A percentile compares a stretch with the other conserved stretches of the same genome.
Conservation (phyloP, 163 green algal species). For the Scenedesmus sp. region DNA sequence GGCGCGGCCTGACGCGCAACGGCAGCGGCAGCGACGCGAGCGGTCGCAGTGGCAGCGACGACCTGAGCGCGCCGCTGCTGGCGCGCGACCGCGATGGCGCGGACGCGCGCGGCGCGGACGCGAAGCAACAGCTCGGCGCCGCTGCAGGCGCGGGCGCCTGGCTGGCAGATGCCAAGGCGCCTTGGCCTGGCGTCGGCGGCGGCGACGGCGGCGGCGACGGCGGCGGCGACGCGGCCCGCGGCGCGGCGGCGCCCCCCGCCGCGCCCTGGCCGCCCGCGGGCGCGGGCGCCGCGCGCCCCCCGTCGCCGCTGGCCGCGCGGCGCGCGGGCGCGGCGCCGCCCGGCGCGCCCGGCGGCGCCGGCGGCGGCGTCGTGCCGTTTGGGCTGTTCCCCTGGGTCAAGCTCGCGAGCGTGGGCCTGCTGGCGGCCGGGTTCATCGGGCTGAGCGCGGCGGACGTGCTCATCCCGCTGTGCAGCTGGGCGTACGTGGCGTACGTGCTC, state of each 20-base stretch:
- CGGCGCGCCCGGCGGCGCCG: background rate
- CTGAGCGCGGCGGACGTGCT: conserved; percentile 5
- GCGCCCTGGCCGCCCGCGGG: background rate
- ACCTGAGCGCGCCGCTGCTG: background rate
- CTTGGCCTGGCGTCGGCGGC: background rate
- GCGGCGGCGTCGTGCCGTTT: background rate
- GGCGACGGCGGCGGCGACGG: background rate
- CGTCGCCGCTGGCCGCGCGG: background rate
- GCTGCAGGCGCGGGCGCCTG: too few relatives aligned
- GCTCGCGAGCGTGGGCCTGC: conserved; percentile 17
- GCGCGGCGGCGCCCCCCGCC: background rate
- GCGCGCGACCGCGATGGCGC: too few relatives aligned
- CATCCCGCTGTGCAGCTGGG: conserved; percentile 38
- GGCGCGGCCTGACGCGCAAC: background rate
- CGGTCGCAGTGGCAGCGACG: background rate
- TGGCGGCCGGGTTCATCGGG: conserved; percentile 29
- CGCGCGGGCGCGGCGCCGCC: background rate
- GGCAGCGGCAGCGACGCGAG: conserved; percentile 2
- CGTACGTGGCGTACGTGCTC: conserved; percentile 30
- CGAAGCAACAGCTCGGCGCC: too few relatives aligned
- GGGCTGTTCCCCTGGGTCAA: conserved; percentile 42
- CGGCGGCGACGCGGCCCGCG: conserved; percentile 4
- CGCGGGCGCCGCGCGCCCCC: background rate
- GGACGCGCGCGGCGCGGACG: too few relatives aligned
- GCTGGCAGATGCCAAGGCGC: too few relatives aligned